Conservation (phyloP, 371 early-diverging fungal genomes). For the Entomophthora muscae region DNA sequence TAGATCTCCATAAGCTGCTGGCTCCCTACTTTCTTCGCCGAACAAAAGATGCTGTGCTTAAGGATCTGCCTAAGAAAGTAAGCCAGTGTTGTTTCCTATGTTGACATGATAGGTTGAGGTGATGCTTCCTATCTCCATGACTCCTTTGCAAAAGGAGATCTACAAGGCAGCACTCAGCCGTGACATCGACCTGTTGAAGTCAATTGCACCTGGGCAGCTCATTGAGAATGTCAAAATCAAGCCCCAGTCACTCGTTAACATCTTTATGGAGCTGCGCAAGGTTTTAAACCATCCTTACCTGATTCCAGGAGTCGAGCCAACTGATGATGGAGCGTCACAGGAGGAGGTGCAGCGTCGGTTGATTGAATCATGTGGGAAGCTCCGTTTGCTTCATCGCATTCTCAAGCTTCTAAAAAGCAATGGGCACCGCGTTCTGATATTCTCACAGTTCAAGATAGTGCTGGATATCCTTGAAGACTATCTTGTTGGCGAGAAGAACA, state of each 20-base stretch:
- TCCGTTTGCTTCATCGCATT: conserved; percentile 87
- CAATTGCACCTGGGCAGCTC: conserved; percentile 39
- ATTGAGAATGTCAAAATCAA: conserved; percentile 25
- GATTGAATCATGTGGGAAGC: conserved; percentile 41
- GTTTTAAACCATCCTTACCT: conserved; percentile 99
- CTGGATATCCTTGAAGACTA: conserved; percentile 99
- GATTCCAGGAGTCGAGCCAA: conserved; percentile 93
- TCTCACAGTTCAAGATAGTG: conserved; percentile 97
- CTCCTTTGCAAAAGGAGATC: conserved; percentile 91
- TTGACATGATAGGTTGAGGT: too few species aligned
- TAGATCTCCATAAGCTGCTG: conserved; percentile 84
- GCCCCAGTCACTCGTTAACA: conserved; percentile 59
- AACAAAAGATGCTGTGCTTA: conserved; percentile 86
- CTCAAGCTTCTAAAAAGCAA: conserved; percentile 64
- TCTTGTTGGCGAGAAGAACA: conserved; percentile 71
- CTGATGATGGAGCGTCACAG: conserved; percentile 9
- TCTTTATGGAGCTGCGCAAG: conserved; percentile 98
- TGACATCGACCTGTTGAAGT: conserved; percentile 80
- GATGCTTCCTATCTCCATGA: conserved; percentile 91
- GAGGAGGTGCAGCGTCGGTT: background rate
- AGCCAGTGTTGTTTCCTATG: too few species aligned
- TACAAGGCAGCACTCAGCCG: conserved; percentile 95
- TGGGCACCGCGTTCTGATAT: conserved; percentile 93
- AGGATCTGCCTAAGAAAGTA: background rate
- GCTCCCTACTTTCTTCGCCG: conserved; percentile 93